Evolutionary conservation across 345 rosid species (phyloP), one percentile per base, ranked within the genome.

Genomic region (Populus tremula): DNA sequence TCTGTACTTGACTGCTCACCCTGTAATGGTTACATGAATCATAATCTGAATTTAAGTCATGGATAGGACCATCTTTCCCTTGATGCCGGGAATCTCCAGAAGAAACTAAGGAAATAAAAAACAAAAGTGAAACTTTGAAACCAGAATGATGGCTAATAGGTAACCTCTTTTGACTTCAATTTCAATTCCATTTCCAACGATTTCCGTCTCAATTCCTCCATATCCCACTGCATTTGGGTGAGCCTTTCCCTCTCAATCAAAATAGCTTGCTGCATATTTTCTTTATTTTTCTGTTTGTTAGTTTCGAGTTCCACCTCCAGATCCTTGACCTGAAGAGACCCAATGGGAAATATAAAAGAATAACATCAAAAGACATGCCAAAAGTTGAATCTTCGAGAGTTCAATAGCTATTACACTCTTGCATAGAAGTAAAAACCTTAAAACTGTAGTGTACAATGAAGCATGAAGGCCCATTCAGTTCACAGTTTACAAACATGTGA

Each of bases 161-260:
- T 76, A 76, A 96, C 99, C 96, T 90, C 88, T 80, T 85, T 84
- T 39, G 88, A 80, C 80, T 92, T 92, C 87, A 94, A 83, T 82
- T 90, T 90, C 91, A 92, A 74, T 83, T 94, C 99, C 98, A 94
- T 89, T 86, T 92, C 93, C 81, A 90, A 80, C n/a, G 94, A 88
- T 83, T 90, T 91, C 62, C 85, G 93, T 77, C 88, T 87, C 75
- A 96, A 86, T 81, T 96, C 99, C 87, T 96, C 97, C 98, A 96
- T 94, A 77, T 96, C 98, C 99, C 99, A 96, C 87, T 96, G 98
- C 93, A 92, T 90, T 81, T 91, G 93, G 50, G 94, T 96, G 35
- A 85, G 69, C 82, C 91, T 90, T 85, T 96, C 99, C 77, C 96
- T 92, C 88, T 96, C 99, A 6, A 85, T 81, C 80, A 91, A 80